Percentiles rank a stretch among this genome's conserved stretches.
Conservation (phyloP, 768 basidiomycete genomes). For the Chlorophyllum brunneum region DNA sequence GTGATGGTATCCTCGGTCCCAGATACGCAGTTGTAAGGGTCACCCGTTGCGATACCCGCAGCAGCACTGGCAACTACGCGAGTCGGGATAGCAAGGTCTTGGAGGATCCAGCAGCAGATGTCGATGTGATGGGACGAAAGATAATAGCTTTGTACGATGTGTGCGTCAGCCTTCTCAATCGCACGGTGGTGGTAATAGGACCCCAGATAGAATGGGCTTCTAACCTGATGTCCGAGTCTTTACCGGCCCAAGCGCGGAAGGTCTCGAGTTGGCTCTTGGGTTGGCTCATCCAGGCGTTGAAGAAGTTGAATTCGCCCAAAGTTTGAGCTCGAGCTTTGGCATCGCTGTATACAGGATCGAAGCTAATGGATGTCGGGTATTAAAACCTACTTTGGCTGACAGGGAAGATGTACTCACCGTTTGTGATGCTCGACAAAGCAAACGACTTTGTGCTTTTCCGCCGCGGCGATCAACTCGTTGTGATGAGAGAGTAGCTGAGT, state of each 20-base stretch:
- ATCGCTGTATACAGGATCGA: slow-evolving; percentile 91
- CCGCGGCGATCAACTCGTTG: slow-evolving; percentile 69
- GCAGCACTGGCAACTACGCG: slow-evolving; percentile 90
- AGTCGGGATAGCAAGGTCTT: slow-evolving; percentile 71
- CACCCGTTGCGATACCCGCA: slow-evolving; percentile 85
- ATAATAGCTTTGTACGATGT: slow-evolving; percentile 60
- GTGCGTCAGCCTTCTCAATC: neutral
- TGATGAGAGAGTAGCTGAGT: slow-evolving; percentile 85
- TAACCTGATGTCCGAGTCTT: slow-evolving; percentile 88
- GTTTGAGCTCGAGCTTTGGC: slow-evolving; percentile 72
- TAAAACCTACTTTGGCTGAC: slow-evolving; percentile 1
- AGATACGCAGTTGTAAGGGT: slow-evolving; percentile 82
- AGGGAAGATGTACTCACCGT: slow-evolving; percentile 39
- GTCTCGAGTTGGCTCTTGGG: slow-evolving; percentile 94
- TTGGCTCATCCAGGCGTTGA: slow-evolving; percentile 97
- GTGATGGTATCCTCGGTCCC: slow-evolving; percentile 95
- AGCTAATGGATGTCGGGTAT: slow-evolving; percentile 35
- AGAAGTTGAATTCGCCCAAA: slow-evolving; percentile 92
- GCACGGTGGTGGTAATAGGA: neutral
- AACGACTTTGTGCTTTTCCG: slow-evolving; percentile 74
- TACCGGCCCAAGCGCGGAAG: slow-evolving; percentile 93
- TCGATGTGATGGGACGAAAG: slow-evolving; percentile 95
- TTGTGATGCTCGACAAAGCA: slow-evolving; percentile 97
- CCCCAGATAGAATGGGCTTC: slow-evolving; percentile 6
- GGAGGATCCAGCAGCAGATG: slow-evolving; percentile 82